These are phyloP conservation scores for Rutstroemia sp. DNA, from an alignment of 2,329 filamentous ascomycete genomes.

Conservation along the genomic window DNA sequence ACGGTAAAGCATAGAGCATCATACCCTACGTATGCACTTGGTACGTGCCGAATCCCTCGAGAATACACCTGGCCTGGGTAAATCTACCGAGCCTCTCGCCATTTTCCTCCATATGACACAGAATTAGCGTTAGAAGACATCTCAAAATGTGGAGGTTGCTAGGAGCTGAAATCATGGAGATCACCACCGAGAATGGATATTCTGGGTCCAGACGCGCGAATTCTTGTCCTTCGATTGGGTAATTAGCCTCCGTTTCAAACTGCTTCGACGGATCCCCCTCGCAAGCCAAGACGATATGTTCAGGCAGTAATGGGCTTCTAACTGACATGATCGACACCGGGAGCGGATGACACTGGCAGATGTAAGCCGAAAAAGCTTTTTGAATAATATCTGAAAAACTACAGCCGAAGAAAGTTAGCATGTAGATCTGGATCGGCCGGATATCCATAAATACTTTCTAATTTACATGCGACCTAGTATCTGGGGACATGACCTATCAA, in stretches of 20 bases:
- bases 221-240: constrained; percentile 1
- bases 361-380: constrained; percentile 1
- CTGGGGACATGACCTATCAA: constrained; percentile 2
- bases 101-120: constrained; percentile 1
- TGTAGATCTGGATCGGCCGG: too few relatives aligned
- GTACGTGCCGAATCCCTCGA: background rate
- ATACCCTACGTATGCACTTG: background rate
- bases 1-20: background rate
- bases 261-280: constrained; percentile 1
- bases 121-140: constrained; percentile 6
- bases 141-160: constrained; percentile 1
- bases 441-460: background rate
- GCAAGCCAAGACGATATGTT: constrained; percentile 4
- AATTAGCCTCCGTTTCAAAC: constrained; percentile 2
- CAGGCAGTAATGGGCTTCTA: constrained; percentile 4
- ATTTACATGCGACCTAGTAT: constrained; percentile 2
- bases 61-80: background rate
- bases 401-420: too few relatives aligned
- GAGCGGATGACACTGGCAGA: constrained; percentile 4
- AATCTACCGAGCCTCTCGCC: background rate
- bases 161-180: constrained; percentile 6
- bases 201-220: background rate
- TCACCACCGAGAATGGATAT: background rate
- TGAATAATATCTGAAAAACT: background rate
- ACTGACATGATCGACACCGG: constrained; percentile 10